A percentile compares a stretch with the other conserved stretches of the same genome.
Evolutionary conservation across 148 eudicot genomes (phyloP).

Genomic region (Bassia scoparia): DNA sequence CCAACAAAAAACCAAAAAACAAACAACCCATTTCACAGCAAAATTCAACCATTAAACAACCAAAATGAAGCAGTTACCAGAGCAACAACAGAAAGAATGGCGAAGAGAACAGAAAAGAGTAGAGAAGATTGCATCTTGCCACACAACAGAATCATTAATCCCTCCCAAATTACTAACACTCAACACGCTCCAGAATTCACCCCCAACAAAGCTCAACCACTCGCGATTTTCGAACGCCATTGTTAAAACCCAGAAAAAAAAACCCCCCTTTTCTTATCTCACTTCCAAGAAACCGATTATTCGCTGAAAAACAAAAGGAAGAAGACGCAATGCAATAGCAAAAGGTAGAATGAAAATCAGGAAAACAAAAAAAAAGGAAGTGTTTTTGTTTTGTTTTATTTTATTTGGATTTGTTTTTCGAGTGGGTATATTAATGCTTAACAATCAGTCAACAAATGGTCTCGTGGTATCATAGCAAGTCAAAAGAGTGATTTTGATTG

Average conservation of each 20-base stretch:
- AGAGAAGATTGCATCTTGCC: slow-evolving; percentile 88
- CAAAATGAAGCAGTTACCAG: slow-evolving; percentile 33
- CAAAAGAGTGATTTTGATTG: neutral
- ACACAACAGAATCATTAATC: slow-evolving; percentile 55
- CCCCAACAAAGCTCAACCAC: slow-evolving; percentile 28
- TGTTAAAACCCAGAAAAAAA: neutral
- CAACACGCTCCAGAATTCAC: neutral
- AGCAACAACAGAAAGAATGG: slow-evolving; percentile 67
- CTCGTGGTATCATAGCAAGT: neutral
- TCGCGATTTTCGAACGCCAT: slow-evolving; percentile 29
- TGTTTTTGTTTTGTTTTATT: neutral
- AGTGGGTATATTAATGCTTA: neutral
- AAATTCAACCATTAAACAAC: too few species aligned
- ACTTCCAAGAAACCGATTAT: too few species aligned
- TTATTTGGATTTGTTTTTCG: neutral
- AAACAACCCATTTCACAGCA: too few species aligned
- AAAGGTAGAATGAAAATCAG: neutral
- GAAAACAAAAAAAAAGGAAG: neutral
- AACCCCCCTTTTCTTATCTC: too few species aligned
- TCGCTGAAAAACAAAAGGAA: too few species aligned
- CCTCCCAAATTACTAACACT: slow-evolving; percentile 59
- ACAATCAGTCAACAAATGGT: neutral
- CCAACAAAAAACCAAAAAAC: too few species aligned
- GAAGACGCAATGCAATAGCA: neutral
- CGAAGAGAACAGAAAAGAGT: slow-evolving; percentile 63